Percentiles rank a stretch among this genome's conserved stretches.
Conservation (phyloP, 2,329 filamentous ascomycete genomes). For the Monosporascus sp. region DNA sequence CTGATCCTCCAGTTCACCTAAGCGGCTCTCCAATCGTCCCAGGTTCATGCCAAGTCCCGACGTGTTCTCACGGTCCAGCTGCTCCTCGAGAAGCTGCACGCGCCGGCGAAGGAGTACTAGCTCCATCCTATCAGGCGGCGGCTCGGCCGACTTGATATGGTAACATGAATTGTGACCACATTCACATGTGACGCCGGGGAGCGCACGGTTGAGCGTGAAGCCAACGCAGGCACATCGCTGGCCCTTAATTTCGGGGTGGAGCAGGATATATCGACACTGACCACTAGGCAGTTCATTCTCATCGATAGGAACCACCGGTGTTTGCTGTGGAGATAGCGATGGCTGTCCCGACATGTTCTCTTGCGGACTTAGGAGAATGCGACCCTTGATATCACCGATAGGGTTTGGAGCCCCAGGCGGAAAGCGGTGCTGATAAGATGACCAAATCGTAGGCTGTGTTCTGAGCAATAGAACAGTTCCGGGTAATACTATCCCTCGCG, state of each 20-base stretch:
- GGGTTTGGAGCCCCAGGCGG: constrained; percentile 10
- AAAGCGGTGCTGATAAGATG: constrained; percentile 7
- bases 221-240: constrained; percentile 53
- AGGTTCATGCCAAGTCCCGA: constrained; percentile 30
- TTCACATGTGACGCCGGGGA: constrained; percentile 50
- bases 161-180: constrained; percentile 58
- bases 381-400: constrained; percentile 8
- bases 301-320: constrained; percentile 24
- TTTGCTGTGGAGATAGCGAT: constrained; percentile 22
- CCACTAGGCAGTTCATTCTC: constrained; percentile 48
- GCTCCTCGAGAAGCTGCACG: constrained; percentile 38
- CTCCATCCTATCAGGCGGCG: constrained; percentile 38
- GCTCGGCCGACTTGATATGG: constrained; percentile 44
- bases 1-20: constrained; percentile 48
- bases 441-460: constrained; percentile 5
- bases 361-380: constrained; percentile 9
- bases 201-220: constrained; percentile 48
- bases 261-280: constrained; percentile 54
- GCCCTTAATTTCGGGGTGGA: constrained; percentile 51
- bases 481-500: constrained; percentile 22
- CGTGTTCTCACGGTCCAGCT: constrained; percentile 31
- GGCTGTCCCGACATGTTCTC: constrained; percentile 21
- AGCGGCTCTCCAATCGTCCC: constrained; percentile 32
- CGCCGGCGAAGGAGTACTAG: constrained; percentile 43
- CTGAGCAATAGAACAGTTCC: constrained; percentile 9